Evolutionary conservation across 257 asterid species (phyloP), one percentile per base, ranked within the genome.

Genomic region (Phtheirospermum japonicum): DNA sequence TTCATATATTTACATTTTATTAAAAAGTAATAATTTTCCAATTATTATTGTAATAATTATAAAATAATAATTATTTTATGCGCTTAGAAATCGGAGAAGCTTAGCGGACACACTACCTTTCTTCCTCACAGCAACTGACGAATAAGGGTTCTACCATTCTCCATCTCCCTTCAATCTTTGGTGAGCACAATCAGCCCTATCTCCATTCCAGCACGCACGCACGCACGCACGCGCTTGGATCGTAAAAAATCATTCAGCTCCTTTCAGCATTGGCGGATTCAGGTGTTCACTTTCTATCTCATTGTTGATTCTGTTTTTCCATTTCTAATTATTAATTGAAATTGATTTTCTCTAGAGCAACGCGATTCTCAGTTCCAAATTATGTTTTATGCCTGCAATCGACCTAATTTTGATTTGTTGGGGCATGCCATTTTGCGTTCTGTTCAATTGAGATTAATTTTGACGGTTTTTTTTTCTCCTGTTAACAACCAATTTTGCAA

Each of bases 131-230:
- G 19, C 37, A 59, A 12, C 70, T 18, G 33, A 28, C 32, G 30
- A 30, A 61, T 57, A 60, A 74, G 79, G 79, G 72, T 39, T 74
- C 36, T 32, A 10, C 28, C 20, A n/a, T 30, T 42, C 31, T 2
- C 53, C 33, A 18, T 45, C 26, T 13, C 20, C 37, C 57, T 11
- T 40, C 51, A 10, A 6, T 16, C 26, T 13, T 17, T 42, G 78
- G 71, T 50, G n/a, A 16, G 68, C 43, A 68, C 14, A 49, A 32
- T 45, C 46, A 16, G 2, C 43, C 23, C 45, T 50, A 19, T 45
- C 42, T 43, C 14, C 5, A 45, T 12, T 37, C 40, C 36, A 49
- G 49, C 1, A 2, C 2, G 57, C 20, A 1, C 19, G 11, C n/a
- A n/a, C n/a, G n/a, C n/a, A n/a, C n/a, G n/a, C n/a, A n/a, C 49